Percentiles rank a stretch among this genome's conserved stretches.
These are phyloP conservation scores for Beauveria sp. DNA, from an alignment of 2,329 filamentous ascomycete species.

Conservation along the genomic window DNA sequence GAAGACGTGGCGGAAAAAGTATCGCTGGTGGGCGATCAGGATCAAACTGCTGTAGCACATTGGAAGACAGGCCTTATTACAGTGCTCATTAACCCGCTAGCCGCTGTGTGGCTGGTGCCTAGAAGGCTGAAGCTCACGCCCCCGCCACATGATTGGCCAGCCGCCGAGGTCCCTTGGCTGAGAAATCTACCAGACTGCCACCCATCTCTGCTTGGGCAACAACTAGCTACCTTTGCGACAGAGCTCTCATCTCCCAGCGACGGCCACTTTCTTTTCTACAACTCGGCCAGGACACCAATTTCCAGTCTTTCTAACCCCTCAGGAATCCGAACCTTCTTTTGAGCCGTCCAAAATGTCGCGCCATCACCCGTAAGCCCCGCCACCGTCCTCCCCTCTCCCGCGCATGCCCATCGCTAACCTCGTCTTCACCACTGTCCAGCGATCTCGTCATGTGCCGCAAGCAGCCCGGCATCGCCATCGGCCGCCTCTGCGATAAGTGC, in stretches of 20 bases:
- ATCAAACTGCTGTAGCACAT: not conserved
- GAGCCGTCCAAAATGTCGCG: conserved; percentile 61
- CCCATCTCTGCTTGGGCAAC: conserved; percentile 10
- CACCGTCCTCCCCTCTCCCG: not conserved
- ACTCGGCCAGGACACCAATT: not conserved
- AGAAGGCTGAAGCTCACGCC: not conserved
- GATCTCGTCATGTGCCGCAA: conserved; percentile 99
- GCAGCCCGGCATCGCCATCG: conserved; percentile 94
- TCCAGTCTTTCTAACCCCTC: not conserved
- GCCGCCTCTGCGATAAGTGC: conserved; percentile 98
- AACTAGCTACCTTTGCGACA: conserved; percentile 11
- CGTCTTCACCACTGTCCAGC: conserved; percentile 31
- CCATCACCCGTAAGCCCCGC: conserved; percentile 71
- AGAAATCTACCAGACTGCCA: conserved; percentile 26
- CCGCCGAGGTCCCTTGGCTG: conserved; percentile 26
- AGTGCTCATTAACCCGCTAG: not conserved
- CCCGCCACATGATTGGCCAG: conserved; percentile 17
- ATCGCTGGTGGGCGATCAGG: conserved; percentile 1
- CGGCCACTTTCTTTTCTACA: not conserved
- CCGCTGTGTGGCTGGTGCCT: not conserved
- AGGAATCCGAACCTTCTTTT: not conserved
- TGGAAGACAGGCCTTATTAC: not conserved
- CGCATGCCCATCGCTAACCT: not conserved
- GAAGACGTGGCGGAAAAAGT: not conserved
- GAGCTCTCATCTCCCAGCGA: conserved; percentile 4